Base-by-base conservation (phyloP, 306 rosid genomes). In the Gastrolobium bilobum region DNA sequence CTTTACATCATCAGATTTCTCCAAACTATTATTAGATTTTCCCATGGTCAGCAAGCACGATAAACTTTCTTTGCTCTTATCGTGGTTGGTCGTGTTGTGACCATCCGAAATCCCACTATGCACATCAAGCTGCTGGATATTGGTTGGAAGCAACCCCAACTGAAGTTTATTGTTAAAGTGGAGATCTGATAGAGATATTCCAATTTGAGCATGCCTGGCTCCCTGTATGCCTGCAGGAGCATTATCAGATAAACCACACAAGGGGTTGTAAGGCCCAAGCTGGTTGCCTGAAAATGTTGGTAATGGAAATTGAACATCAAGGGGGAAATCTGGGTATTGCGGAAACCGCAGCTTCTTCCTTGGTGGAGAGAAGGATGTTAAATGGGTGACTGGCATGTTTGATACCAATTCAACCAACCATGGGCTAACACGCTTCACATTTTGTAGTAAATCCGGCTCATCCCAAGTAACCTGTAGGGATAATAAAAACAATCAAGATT, bases 161-260 rank as follows among this genome's bases (percentile, higher is more conserved):
- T 87, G 97, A 84, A 88, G 90, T 84, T 89, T 94, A 80, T 70
- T 84, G 88, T 75, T 83, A 77, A 84, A 84, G 87, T 90, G 91
- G 92, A 94, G 75, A 91, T 91, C 89, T 73, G 93, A 84, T 42
- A 89, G 86, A 87, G 99, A 83, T 83, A 82, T 67, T 83, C 99
- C 96, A 84, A 91, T 84, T 85, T 88, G 99, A 91, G 99, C 87
- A 90, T 95, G 99, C 99, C 99, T 95, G 99, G 99, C 98, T 95
- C 99, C 98, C 99, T 95, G 99, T 95, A 95, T 92, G 91, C 98
- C 88, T 90, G 91, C 97, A 86, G 98, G 90, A 84, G 99, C 87
- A 87, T 88, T 88, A 64, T 91, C 92, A 30, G 95, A 84, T 76
- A 86, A 87, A 92, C 88, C 89, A 86, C 90, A 86, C 89, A 90